These are phyloP conservation scores for Ophiostoma ips DNA, from an alignment of 2,329 filamentous ascomycete species.

Conservation along the genomic window DNA sequence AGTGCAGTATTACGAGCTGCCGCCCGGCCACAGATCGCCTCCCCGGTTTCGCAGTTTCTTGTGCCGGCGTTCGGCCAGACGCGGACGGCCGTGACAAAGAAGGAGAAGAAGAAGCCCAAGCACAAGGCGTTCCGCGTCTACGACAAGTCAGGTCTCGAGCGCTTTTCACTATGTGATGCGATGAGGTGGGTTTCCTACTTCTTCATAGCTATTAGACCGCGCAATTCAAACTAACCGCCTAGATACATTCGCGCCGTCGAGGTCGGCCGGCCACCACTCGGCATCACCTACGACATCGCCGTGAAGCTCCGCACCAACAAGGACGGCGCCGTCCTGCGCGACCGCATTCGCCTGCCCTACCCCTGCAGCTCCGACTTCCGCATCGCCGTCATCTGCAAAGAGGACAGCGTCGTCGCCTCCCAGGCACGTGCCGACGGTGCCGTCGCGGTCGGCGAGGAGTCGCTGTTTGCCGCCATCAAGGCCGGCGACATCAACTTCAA, in stretches of 20 bases:
- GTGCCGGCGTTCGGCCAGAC: constrained; percentile 32
- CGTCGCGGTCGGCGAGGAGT: constrained; percentile 69
- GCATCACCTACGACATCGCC: constrained; percentile 77
- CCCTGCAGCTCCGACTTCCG: constrained; percentile 78
- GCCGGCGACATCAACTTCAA: constrained; percentile 75
- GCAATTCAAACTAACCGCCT: not conserved
- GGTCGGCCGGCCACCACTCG: constrained; percentile 62
- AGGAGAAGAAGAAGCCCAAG: constrained; percentile 41
- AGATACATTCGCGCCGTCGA: constrained; percentile 88
- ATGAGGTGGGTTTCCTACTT: constrained; percentile 46
- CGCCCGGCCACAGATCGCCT: constrained; percentile 25
- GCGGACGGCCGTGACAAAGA: constrained; percentile 37
- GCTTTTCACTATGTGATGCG: constrained; percentile 78
- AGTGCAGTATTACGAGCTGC: constrained; percentile 31
- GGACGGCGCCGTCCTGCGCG: constrained; percentile 76
- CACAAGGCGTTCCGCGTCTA: constrained; percentile 55
- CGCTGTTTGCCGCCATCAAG: constrained; percentile 65
- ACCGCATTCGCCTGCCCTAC: constrained; percentile 76
- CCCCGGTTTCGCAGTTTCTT: constrained; percentile 35
- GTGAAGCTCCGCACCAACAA: constrained; percentile 72
- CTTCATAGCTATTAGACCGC: not conserved
- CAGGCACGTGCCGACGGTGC: constrained; percentile 70
- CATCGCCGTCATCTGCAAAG: constrained; percentile 84
- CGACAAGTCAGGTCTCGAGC: constrained; percentile 50
- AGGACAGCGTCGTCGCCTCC: constrained; percentile 57